Evolutionary conservation across 768 basidiomycete genomes (phyloP).

Genomic region (Rossbeevera mucosa): DNA sequence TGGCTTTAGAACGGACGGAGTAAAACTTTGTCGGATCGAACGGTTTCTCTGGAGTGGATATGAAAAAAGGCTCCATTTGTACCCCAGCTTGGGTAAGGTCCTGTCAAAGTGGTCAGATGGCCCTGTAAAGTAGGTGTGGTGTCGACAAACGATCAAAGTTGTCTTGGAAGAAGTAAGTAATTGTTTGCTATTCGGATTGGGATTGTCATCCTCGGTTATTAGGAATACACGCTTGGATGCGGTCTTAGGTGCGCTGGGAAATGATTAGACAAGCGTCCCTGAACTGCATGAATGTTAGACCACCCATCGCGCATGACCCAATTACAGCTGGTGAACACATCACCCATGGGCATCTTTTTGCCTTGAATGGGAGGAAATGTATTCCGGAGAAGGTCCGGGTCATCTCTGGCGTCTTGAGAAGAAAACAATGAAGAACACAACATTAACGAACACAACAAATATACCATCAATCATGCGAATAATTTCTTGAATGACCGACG

Average conservation of each 20-base stretch:
- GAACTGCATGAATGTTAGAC: constrained; percentile 14
- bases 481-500: constrained; percentile 75
- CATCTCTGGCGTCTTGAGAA: constrained; percentile 55
- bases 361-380: constrained; percentile 63
- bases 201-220: constrained; percentile 69
- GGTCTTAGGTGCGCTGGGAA: constrained; percentile 69
- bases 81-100: constrained; percentile 79
- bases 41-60: constrained; percentile 57
- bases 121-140: background rate
- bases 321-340: constrained; percentile 88
- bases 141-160: constrained; percentile 54
- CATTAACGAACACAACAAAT: constrained; percentile 5
- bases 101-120: constrained; percentile 35
- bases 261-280: background rate
- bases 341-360: constrained; percentile 69
- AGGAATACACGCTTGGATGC: constrained; percentile 91
- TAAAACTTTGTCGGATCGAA: constrained; percentile 80
- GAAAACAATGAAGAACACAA: constrained; percentile 2
- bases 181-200: constrained; percentile 51
- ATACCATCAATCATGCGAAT: constrained; percentile 74
- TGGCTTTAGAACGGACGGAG: constrained; percentile 45
- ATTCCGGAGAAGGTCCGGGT: constrained; percentile 51
- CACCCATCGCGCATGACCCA: constrained; percentile 88
- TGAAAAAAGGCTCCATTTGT: constrained; percentile 85
- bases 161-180: constrained; percentile 66